phyloP scores from a whole-genome alignment of 805 yeast genomes.

The Candida hungchunana region DNA sequence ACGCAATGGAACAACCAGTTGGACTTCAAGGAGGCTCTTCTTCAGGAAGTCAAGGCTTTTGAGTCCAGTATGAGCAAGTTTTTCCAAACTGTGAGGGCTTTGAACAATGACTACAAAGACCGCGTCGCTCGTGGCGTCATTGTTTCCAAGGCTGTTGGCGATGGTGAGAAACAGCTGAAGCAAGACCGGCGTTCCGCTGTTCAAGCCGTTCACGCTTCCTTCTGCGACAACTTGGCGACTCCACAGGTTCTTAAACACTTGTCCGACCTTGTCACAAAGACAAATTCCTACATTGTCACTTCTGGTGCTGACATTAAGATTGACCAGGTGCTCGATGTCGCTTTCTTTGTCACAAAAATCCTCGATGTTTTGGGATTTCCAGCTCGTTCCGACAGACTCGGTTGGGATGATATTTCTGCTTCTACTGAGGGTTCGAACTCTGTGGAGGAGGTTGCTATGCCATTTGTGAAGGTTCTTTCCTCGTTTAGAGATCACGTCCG shows the following conservation, averaged over 20 bases:
- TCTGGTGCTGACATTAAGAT: slow-evolving; percentile 49
- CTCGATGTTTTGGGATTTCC: slow-evolving; percentile 74
- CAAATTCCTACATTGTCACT: slow-evolving; percentile 70
- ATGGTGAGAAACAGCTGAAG: slow-evolving; percentile 51
- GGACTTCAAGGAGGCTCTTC: slow-evolving; percentile 82
- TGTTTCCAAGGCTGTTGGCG: slow-evolving; percentile 58
- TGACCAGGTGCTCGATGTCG: slow-evolving; percentile 62
- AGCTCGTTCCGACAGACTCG: slow-evolving; percentile 62
- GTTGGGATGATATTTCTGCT: slow-evolving; percentile 60
- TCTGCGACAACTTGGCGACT: slow-evolving; percentile 84
- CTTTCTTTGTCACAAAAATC: slow-evolving; percentile 67
- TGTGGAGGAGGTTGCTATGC: slow-evolving; percentile 68
- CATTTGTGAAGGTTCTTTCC: slow-evolving; percentile 75
- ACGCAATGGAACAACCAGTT: slow-evolving; percentile 90
- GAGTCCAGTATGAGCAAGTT: slow-evolving; percentile 78
- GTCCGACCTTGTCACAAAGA: slow-evolving; percentile 60
- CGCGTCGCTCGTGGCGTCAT: slow-evolving; percentile 42
- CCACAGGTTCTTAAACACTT: slow-evolving; percentile 67
- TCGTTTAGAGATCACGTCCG: slow-evolving; percentile 82
- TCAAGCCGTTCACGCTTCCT: slow-evolving; percentile 62
- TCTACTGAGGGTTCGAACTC: slow-evolving; percentile 24
- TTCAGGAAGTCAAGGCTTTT: slow-evolving; percentile 69
- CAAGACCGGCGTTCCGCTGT: slow-evolving; percentile 48
- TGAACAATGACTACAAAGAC: slow-evolving; percentile 60
- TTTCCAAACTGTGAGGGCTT: slow-evolving; percentile 83